Evolutionary conservation across 75 land plant genomes (phyloP), one percentile per base, ranked within the genome.

Genomic region (Cupressus sempervirens): DNA sequence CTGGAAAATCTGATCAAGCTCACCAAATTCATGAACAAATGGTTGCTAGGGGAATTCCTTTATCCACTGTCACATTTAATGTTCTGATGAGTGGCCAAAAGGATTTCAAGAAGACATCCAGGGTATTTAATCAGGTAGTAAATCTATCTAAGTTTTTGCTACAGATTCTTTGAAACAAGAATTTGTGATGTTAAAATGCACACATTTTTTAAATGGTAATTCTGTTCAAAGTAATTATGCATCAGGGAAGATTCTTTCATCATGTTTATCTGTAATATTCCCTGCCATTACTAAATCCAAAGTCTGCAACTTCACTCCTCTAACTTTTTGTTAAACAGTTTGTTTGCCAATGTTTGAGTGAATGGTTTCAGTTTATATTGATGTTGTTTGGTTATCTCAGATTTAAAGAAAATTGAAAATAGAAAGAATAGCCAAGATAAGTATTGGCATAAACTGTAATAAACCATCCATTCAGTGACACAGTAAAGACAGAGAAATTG

Each of bases 51-150:
- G 93, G 98, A 81, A 74, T 98, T 76, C 91, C 87, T 36, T 88
- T 88, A 83, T 83, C 93, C 12, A 91, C 93, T 80, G 93, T 98
- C 46, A 96, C 98, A 54, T 98, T 87, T 86, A 98, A 98, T 86
- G 96, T 94, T 72, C 86, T 98, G 15, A 93, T 98, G 96, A 91
- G 98, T 30, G 93, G 89, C 65, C 95, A 98, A 83, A 94, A 73
- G 35, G 88, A 86, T 82, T 92, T 91, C 84, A 93, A 92, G 87
- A 96, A 94, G 86, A 95, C 97, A n/a, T 92, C 95, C 82, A 91
- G 86, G 26, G 88, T 93, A n/a, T 94, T 93, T 82, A 93, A 91
- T 54, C 93, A 98, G 96, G 99, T 98, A 90, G 58, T 48, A 45
- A 30, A 32, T 18, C 83, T 32, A 18, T 79, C 4, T 43, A 45